phyloP scores from a whole-genome alignment of 768 basidiomycete species.

The Scleroderma bovista region DNA sequence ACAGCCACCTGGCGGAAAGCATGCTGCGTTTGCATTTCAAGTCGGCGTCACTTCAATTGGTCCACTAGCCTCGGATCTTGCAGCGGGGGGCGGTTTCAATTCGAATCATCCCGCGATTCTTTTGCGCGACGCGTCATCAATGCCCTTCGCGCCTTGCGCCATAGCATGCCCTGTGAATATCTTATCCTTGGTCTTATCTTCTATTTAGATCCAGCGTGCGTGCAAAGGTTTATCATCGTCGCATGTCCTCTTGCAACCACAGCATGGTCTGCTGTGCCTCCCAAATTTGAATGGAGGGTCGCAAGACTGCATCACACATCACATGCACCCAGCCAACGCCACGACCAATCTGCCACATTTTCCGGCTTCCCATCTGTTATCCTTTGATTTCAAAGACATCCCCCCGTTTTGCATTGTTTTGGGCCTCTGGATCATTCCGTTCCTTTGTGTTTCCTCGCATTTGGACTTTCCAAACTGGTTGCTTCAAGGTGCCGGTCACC shows the following conservation, averaged over 20 bases:
- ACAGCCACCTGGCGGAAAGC: no score
- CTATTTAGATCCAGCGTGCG: no score
- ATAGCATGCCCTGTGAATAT: not conserved
- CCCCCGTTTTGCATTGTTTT: not conserved
- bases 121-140: not conserved
- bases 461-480: no score
- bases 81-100: not conserved
- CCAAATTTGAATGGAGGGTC: not conserved
- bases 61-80: not conserved
- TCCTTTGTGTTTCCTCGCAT: not conserved
- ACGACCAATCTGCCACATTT: not conserved
- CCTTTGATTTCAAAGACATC: not conserved
- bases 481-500: not conserved
- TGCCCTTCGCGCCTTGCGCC: not conserved
- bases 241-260: not conserved
- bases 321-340: not conserved
- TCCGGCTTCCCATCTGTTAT: not conserved
- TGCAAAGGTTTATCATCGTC: not conserved
- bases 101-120: not conserved
- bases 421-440: not conserved
- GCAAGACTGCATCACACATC: not conserved
- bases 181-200: no score
- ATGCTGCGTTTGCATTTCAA: not conserved
- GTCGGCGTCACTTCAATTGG: not conserved
- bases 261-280: not conserved